Evolutionary conservation across 108 stramenopile genomes (phyloP).

Genomic region (Fragilaria crotonensis): DNA sequence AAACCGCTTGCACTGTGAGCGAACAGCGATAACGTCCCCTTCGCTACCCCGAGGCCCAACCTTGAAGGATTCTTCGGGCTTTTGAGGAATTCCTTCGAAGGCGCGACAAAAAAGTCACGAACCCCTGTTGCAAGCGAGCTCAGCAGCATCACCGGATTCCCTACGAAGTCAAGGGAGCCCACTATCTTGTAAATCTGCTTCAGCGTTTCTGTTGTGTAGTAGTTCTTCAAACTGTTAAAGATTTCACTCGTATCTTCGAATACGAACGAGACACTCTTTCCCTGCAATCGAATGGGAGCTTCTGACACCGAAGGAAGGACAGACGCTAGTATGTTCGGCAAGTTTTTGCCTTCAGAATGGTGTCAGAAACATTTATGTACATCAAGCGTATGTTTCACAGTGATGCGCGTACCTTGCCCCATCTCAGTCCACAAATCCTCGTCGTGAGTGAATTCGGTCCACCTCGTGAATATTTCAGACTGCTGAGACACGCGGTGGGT

Average conservation of each 20-base stretch:
- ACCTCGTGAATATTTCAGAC: constrained; percentile 34
- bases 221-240: constrained; percentile 53
- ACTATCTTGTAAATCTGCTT: constrained; percentile 93
- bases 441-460: constrained; percentile 45
- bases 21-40: constrained; percentile 90
- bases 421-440: constrained; percentile 21
- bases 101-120: constrained; percentile 87
- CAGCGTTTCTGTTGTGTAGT: constrained; percentile 73
- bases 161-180: constrained; percentile 91
- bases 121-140: constrained; percentile 84
- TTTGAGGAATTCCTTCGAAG: constrained; percentile 71
- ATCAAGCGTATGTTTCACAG: too few species aligned
- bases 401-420: constrained; percentile 8
- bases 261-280: constrained; percentile 66
- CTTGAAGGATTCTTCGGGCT: constrained; percentile 80
- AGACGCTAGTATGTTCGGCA: constrained; percentile 31
- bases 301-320: constrained; percentile 75
- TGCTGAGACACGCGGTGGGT: constrained; percentile 1
- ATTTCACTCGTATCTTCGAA: constrained; percentile 60
- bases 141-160: constrained; percentile 86
- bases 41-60: constrained; percentile 87
- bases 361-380: constrained; percentile 19
- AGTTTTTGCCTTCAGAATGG: background rate
- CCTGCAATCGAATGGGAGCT: constrained; percentile 80
- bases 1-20: constrained; percentile 88